These are phyloP conservation scores for Lumnitzera racemosa DNA, from an alignment of 345 rosid genomes.

Conservation along the genomic window DNA sequence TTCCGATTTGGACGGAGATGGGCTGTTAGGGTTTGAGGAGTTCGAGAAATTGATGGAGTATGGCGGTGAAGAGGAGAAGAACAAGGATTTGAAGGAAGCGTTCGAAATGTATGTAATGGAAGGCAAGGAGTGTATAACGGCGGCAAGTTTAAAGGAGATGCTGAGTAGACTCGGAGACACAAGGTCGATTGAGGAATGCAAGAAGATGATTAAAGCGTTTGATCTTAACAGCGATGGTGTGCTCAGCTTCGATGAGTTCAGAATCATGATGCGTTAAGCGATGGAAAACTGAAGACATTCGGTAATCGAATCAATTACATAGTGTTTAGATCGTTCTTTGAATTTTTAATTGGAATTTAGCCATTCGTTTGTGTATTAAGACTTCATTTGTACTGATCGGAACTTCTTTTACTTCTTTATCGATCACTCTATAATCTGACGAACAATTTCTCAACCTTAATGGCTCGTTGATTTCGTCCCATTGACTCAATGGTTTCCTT, in stretches of 20 bases:
- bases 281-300: not conserved
- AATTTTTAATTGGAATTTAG: not conserved
- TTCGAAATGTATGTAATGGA: slow-evolving; percentile 49
- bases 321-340: not conserved
- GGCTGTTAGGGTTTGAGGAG: slow-evolving; percentile 47
- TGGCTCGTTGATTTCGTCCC: too few relatives aligned
- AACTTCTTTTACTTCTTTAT: too few relatives aligned
- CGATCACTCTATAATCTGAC: too few relatives aligned
- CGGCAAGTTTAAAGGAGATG: slow-evolving; percentile 51
- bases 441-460: too few relatives aligned
- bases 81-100: slow-evolving; percentile 37
- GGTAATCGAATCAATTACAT: not conserved
- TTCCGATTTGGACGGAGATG: slow-evolving; percentile 57
- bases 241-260: slow-evolving; percentile 61
- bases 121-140: slow-evolving; percentile 49
- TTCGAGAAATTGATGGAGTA: slow-evolving; percentile 43
- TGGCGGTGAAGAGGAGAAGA: slow-evolving; percentile 36
- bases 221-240: slow-evolving; percentile 71
- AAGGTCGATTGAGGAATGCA: slow-evolving; percentile 41
- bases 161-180: slow-evolving; percentile 42
- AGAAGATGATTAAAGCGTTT: slow-evolving; percentile 47
- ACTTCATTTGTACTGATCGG: too few relatives aligned
- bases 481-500: too few relatives aligned
- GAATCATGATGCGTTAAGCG: slow-evolving; percentile 45
- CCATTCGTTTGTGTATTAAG: too few relatives aligned